Evolutionary conservation across 2,329 filamentous ascomycete genomes (phyloP), one percentile per base, ranked within the genome.

Genomic region (Escovopsis sp.): DNA sequence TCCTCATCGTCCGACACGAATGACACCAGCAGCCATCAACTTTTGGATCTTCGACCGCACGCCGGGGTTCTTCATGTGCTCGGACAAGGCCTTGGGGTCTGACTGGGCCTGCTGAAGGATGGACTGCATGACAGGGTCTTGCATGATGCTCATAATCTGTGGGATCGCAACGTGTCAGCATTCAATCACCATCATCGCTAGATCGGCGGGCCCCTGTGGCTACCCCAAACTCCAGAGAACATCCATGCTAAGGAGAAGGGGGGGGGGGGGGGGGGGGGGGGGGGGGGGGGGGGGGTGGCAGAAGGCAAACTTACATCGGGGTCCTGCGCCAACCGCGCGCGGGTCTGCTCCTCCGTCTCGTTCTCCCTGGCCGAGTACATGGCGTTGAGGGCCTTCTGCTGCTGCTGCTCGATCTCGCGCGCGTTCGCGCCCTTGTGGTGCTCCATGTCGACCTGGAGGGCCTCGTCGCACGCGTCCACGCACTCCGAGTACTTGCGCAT

Each of bases 401-500:
- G 84, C 65, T 94, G 86, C 60, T 84, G 76, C 56, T 95, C 86
- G 54, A 98, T 94, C 68, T 98, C 91, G 34, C 86, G 77, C 1
- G 81, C 71, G 58, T 95, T 91, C 58, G 85, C 86, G 45, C 82
- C 79, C 43, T 65, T 67, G 63, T 77, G 68, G 56, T 72, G 61
- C 51, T 78, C 76, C 45, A 71, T 72, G 60, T 98, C 91, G 45
- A 93, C 74, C 52, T 78, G 72, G 8, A 72, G 68, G 1, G 93
- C 91, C 58, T 87, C 84, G 33, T 76, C 76, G 66, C 88, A 94
- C 7, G 81, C 83, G 57, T 98, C 91, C 44, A 96, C 70, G 57
- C 84, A 93, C 62, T 88, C 89, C 62, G 81, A 94, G 71, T 94
- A 96, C 64, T 98, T 89, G 62, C 91, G 85, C 91, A 98, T 98